A percentile compares a stretch with the other conserved stretches of the same genome.
phyloP scores from a whole-genome alignment of 2,329 filamentous ascomycete species.

The Aspergillus piperis region DNA sequence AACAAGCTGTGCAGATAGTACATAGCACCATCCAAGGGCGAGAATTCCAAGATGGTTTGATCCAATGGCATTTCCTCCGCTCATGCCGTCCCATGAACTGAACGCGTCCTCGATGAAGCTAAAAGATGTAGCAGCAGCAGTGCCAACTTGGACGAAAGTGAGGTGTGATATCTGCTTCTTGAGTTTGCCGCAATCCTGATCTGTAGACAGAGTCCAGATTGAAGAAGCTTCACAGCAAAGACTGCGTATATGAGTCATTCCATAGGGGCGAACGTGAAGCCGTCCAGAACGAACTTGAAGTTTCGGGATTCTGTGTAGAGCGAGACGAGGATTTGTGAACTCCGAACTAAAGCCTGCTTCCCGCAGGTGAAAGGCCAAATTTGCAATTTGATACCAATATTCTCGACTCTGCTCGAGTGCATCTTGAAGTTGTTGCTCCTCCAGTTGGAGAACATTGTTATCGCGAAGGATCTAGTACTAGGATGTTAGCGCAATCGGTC shows the following conservation, averaged over 20 bases:
- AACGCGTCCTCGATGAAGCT: constrained; percentile 10
- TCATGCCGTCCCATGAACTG: constrained; percentile 8
- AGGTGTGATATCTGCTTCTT: no score
- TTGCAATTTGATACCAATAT: constrained; percentile 18
- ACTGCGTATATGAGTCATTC: no score
- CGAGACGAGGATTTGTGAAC: constrained; percentile 10
- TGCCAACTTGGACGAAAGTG: background rate
- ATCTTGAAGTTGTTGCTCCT: background rate
- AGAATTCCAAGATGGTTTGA: constrained; percentile 18
- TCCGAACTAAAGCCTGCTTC: constrained; percentile 7
- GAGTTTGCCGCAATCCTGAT: no score
- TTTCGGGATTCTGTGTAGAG: no score
- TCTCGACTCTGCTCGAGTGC: constrained; percentile 14
- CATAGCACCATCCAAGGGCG: constrained; percentile 19
- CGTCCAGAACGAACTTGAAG: no score
- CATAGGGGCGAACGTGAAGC: no score
- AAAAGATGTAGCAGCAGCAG: constrained; percentile 7
- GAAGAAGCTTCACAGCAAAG: no score
- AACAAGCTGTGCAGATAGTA: constrained; percentile 19
- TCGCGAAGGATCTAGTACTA: background rate
- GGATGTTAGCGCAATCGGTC: no score
- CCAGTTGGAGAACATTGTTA: background rate
- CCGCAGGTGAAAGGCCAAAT: constrained; percentile 3
- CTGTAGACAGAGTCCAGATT: no score
- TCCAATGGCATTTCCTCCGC: background rate